Base-by-base conservation (phyloP, 2,329 filamentous ascomycete species). In the Fonsecaea multimorphosa region DNA sequence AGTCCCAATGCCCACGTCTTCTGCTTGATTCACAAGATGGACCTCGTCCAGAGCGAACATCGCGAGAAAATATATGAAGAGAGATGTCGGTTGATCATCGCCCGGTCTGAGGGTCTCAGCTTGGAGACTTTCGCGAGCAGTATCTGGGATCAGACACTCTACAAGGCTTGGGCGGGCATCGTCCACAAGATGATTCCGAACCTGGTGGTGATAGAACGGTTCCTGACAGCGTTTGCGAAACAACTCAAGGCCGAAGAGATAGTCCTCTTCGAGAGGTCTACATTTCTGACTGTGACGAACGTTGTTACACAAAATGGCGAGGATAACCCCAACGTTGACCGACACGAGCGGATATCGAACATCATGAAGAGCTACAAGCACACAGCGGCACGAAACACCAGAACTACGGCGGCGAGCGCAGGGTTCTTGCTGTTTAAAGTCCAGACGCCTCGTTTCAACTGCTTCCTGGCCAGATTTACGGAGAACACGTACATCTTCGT, bases 361-460 rank as follows among this genome's bases (percentile, higher is more conserved):
- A 97, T 99, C 75, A 91, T 99, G 80, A 99, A 99, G 81, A 93
- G 94, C 65, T 97, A 98, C 83, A 99, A 98, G 82, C 94, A 98
- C 81, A 87, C 78, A 64, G 78, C 78, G n/a, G 79, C 79, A 44
- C 73, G 78, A 31, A 82, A 80, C 66, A 81, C 79, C 19, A 78
- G 79, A 64, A 80, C 79, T 8, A 81, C 76, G 2, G 79, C 78
- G 3, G 77, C 74, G 12, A 78, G 76, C 0, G 79, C 78, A 34
- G 78, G 78, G 29, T 81, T 83, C 65, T 68, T 80, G 31, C 77
- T 81, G 59, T 81, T 81, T 78, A 79, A 81, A 64, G 80, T 80
- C 58, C 83, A 83, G 66, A 84, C 82, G 0, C 81, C 80, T n/a
- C 79, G 80, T 53, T 98, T 98, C 81, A 96, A 92, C 79, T 89